phyloP scores from a whole-genome alignment of 2,329 filamentous ascomycete species.

The Colletotrichum sp. region DNA sequence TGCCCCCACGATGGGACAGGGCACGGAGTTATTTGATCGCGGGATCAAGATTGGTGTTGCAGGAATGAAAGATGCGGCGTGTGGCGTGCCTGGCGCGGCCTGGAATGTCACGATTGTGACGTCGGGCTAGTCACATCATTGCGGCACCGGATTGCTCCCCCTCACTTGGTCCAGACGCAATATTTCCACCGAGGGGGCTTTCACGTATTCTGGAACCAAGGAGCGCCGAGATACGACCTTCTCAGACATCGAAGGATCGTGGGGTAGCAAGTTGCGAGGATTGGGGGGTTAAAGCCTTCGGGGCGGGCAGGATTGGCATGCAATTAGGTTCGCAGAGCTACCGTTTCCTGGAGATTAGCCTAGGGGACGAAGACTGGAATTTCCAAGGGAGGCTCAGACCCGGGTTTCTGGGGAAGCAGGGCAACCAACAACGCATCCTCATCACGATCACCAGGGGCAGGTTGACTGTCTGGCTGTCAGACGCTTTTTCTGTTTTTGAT shows the following conservation, averaged over 20 bases:
- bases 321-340: not conserved
- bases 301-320: not conserved
- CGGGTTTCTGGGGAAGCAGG: not conserved
- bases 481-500: not conserved
- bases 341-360: conserved; percentile 16
- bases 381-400: conserved; percentile 15
- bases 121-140: not conserved
- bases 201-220: not conserved
- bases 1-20: not conserved
- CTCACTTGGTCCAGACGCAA: not conserved
- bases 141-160: not conserved
- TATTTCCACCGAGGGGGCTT: not conserved
- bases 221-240: not conserved
- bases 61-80: not conserved
- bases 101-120: not conserved
- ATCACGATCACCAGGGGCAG: not conserved
- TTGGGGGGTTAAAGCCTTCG: not conserved
- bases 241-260: not conserved
- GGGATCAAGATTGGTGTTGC: not conserved
- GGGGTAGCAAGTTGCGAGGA: not conserved
- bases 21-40: not conserved
- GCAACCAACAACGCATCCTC: not conserved
- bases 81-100: not conserved
- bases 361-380: conserved; percentile 4
- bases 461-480: not conserved